Percentiles rank a stretch among this genome's conserved stretches.
Evolutionary conservation across 352 stramenopile genomes (phyloP).

Genomic region (Globisporangium sylvaticum): DNA sequence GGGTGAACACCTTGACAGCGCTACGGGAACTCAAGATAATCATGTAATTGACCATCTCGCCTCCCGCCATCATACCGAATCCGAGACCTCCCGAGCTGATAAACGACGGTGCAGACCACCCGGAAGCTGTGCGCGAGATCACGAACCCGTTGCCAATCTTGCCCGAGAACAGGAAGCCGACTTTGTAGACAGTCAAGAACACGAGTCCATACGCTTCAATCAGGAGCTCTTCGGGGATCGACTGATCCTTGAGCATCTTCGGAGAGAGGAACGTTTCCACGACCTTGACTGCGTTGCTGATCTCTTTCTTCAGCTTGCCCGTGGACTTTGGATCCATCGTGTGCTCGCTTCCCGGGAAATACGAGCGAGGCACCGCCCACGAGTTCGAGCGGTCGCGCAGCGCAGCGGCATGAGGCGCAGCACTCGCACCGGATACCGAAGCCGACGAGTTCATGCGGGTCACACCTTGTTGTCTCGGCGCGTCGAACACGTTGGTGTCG

Average conservation of each 20-base stretch:
- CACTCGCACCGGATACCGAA: conserved; percentile 2
- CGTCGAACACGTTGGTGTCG: conserved; percentile 14
- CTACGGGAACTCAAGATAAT: conserved; percentile 69
- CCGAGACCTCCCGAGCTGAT: conserved; percentile 63
- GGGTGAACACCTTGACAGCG: conserved; percentile 76
- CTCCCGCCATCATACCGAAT: conserved; percentile 84
- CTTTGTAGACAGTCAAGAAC: conserved; percentile 82
- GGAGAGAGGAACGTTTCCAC: conserved; percentile 71
- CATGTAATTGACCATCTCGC: conserved; percentile 81
- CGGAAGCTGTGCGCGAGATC: conserved; percentile 62
- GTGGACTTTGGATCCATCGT: conserved; percentile 53
- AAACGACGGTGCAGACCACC: conserved; percentile 76
- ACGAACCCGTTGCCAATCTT: conserved; percentile 78
- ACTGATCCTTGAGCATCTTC: conserved; percentile 77
- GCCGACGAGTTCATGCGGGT: conserved; percentile 7
- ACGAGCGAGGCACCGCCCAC: conserved; percentile 37
- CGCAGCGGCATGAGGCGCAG: conserved; percentile 24
- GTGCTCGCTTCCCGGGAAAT: conserved; percentile 23
- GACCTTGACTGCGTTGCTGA: conserved; percentile 55
- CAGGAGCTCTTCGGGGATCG: conserved; percentile 72
- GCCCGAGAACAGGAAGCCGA: conserved; percentile 73
- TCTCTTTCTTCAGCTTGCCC: conserved; percentile 60
- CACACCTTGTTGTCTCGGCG: conserved; percentile 19
- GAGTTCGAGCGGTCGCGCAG: conserved; percentile 60
- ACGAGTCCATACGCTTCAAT: conserved; percentile 71